Conservation (phyloP, 176 grass and related monocot species). For the Triticum turgidum region DNA sequence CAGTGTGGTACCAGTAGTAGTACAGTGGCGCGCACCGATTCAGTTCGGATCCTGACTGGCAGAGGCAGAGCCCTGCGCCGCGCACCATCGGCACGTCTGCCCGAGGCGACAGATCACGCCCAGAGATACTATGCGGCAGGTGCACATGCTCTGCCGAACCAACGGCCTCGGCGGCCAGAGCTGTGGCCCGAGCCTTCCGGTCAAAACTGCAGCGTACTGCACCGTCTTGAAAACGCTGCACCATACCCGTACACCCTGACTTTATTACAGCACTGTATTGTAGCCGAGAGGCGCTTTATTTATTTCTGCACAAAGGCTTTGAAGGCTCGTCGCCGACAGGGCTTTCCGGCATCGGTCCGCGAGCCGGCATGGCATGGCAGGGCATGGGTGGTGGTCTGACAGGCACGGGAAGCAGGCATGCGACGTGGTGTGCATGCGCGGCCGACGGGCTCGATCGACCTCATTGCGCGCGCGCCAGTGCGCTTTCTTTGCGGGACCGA, state of each 20-base stretch:
- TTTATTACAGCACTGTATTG: too few species aligned
- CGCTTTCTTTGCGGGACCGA: neutral
- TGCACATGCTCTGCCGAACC: neutral
- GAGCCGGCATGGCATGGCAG: neutral
- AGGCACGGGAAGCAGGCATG: neutral
- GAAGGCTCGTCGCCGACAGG: constrained; percentile 8
- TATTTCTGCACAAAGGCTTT: neutral
- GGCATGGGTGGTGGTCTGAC: neutral
- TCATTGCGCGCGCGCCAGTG: too few species aligned
- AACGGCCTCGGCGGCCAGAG: neutral
- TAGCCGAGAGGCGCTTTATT: neutral
- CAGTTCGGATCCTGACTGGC: neutral
- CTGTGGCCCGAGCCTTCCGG: neutral
- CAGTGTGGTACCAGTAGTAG: neutral
- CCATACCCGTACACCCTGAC: neutral
- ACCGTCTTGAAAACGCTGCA: neutral
- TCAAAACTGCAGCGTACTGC: neutral
- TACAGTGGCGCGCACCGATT: neutral
- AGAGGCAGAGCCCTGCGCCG: neutral
- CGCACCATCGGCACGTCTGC: neutral
- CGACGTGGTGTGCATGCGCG: neutral
- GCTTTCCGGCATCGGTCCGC: neutral
- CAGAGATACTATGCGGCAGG: neutral
- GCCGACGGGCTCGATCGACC: neutral
- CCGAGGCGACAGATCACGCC: neutral